Evolutionary conservation across 306 rosid species (phyloP), one percentile per base, ranked within the genome.

Genomic region (Prunus dulcis): DNA sequence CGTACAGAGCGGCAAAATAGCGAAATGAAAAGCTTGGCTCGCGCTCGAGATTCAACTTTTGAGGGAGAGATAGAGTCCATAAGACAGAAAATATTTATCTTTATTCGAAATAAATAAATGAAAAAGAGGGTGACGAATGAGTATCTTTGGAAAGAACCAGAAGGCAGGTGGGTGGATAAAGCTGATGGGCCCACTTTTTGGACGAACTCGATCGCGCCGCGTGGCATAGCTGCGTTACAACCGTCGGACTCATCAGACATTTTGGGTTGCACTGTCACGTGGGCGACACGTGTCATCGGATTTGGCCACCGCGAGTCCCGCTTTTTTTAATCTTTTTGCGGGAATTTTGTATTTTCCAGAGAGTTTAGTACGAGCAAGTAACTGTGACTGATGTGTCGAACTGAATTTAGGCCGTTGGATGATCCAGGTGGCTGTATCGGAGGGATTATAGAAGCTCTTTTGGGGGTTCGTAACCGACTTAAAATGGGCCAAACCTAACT

Each of bases 11-110:
- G 94, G 85, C 88, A 89, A 89, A 82, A 73, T 83, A 80, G 79
- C 71, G 84, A 86, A 88, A 83, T 77, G 80, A 85, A 84, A 83
- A 76, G 88, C 80, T 75, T 76, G 88, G 85, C 86, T 89, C 89
- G 88, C 89, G 97, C 93, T 79, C 79, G 77, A 88, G 92, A 91
- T 89, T 91, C 86, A 69, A 88, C 84, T 86, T 87, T 84, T 58
- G 77, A 77, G 75, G 75, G 78, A 78, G 80, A 80, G 84, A 81
- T 66, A 84, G 73, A 74, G 83, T 70, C 70, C 79, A 76, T 76
- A 79, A 82, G 87, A 47, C 12, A 45, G 72, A 68, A 62, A 13
- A 62, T 15, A 62, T 61, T 61, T 58, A 20, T 5, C 52, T 34
- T 73, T 22, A 5, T 66, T 70, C 9, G 62, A 60, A 74, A 73